Evolutionary conservation across 768 basidiomycete genomes (phyloP).

Genomic region (Gautieria morchelliformis): DNA sequence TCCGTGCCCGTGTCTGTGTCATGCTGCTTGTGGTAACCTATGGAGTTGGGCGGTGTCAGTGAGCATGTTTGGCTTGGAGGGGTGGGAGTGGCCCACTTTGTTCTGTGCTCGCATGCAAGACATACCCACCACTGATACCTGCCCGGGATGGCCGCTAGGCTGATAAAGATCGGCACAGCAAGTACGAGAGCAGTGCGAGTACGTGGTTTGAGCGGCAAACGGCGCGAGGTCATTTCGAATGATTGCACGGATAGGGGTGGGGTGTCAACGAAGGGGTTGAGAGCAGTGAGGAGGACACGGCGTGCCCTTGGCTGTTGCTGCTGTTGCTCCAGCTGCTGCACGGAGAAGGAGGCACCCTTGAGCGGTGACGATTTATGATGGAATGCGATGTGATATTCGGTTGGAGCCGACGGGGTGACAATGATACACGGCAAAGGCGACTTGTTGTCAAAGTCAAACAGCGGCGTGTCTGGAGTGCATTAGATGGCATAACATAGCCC

Average conservation of each 20-base stretch:
- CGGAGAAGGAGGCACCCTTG: not conserved
- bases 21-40: too few species aligned
- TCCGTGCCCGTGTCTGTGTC: too few species aligned
- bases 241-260: not conserved
- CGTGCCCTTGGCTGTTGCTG: constrained; percentile 1
- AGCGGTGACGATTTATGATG: constrained; percentile 4
- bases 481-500: not conserved
- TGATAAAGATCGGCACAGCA: constrained; percentile 5
- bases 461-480: constrained; percentile 1
- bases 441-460: constrained; percentile 4
- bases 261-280: not conserved
- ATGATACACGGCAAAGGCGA: constrained; percentile 8
- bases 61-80: too few species aligned
- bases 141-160: too few species aligned
- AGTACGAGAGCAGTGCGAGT: not conserved
- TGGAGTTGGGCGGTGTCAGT: too few species aligned
- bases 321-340: constrained; percentile 1
- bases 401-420: constrained; percentile 3
- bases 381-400: constrained; percentile 7
- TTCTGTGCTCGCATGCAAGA: too few species aligned
- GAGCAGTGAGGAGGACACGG: not conserved
- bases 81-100: too few species aligned
- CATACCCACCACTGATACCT: too few species aligned
- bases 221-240: not conserved
- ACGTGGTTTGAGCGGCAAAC: not conserved